Conservation (phyloP, 2,329 filamentous ascomycete species). For the Ramularia collo-cygni region DNA sequence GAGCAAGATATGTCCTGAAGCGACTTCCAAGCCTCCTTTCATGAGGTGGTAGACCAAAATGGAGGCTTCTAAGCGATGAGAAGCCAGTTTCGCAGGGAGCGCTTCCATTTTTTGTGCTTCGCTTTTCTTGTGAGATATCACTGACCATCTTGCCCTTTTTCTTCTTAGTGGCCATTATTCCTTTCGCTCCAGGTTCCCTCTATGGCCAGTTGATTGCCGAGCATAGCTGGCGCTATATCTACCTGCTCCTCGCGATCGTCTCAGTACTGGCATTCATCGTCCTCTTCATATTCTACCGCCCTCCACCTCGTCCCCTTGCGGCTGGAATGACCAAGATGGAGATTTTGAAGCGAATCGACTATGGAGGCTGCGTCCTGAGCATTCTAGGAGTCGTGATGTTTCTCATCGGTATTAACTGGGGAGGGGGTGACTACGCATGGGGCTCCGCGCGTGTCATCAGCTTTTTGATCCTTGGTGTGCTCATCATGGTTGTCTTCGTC, state of each 20-base stretch:
- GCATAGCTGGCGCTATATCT: slow-evolving; percentile 48
- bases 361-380: slow-evolving; percentile 45
- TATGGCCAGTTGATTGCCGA: slow-evolving; percentile 52
- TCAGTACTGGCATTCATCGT: slow-evolving; percentile 45
- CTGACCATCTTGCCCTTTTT: no score
- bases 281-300: slow-evolving; percentile 46
- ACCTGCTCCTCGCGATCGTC: slow-evolving; percentile 47
- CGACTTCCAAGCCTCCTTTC: no score
- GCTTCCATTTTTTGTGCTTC: no score
- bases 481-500: slow-evolving; percentile 18
- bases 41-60: no score
- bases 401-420: slow-evolving; percentile 34
- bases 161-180: slow-evolving; percentile 55
- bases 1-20: no score
- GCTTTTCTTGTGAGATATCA: no score
- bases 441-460: slow-evolving; percentile 16
- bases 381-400: slow-evolving; percentile 44
- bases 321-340: slow-evolving; percentile 33
- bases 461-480: slow-evolving; percentile 17
- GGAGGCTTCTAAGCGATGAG: no score
- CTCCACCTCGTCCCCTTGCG: slow-evolving; percentile 40
- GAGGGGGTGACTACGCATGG: slow-evolving; percentile 13
- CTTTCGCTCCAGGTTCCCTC: slow-evolving; percentile 54
- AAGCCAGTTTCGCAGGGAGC: no score
- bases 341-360: slow-evolving; percentile 42